These are phyloP conservation scores for Auricularia cornea DNA, from an alignment of 768 basidiomycete genomes.

Conservation along the genomic window DNA sequence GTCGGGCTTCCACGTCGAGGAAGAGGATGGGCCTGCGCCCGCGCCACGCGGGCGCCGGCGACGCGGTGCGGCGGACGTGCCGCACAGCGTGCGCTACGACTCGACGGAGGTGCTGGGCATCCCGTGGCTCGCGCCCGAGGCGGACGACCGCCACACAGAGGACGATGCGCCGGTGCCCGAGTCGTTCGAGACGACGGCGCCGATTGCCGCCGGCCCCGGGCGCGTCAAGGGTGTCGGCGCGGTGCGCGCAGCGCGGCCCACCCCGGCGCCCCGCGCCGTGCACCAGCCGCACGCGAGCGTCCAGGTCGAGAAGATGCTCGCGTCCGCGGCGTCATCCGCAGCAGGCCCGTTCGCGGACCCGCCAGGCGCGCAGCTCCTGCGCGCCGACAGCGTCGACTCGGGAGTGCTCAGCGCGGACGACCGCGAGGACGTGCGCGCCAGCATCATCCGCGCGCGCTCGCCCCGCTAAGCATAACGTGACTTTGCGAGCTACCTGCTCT, in stretches of 20 bases:
- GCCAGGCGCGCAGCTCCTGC: not conserved
- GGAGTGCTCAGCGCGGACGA: not conserved
- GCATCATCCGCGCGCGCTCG: not conserved
- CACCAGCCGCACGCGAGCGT: not conserved
- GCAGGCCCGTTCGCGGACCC: not conserved
- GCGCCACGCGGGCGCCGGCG: not conserved
- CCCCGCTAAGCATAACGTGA: too few relatives aligned
- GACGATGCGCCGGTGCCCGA: constrained; percentile 2
- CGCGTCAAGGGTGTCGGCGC: constrained; percentile 5
- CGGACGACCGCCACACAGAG: not conserved
- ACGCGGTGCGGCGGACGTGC: not conserved
- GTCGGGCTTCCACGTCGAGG: not conserved
- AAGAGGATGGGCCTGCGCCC: not conserved
- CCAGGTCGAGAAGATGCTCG: not conserved
- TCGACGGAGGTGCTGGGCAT: not conserved
- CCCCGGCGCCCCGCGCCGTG: constrained; percentile 1
- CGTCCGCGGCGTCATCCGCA: not conserved
- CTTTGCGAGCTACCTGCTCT: too few relatives aligned
- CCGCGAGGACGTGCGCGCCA: not conserved
- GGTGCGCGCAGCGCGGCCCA: constrained; percentile 5
- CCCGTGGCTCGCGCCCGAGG: not conserved
- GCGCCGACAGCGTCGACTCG: not conserved
- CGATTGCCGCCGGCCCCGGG: not conserved
- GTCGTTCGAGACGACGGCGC: not conserved
- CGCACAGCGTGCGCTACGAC: constrained; percentile 1